phyloP scores from a whole-genome alignment of 2,329 filamentous ascomycete genomes.

The Aspergillus ibericus region DNA sequence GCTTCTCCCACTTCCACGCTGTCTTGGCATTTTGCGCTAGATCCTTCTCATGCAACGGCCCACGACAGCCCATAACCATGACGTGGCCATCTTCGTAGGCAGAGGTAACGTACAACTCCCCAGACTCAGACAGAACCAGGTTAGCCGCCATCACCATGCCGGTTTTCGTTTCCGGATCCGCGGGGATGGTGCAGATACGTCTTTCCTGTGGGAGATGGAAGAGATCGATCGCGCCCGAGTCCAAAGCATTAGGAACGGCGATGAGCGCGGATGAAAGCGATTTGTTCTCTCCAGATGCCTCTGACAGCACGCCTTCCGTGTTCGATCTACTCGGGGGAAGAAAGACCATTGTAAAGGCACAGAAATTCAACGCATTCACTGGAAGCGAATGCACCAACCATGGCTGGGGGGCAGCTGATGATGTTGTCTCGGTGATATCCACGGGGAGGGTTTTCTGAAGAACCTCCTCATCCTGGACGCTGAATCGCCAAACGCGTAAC shows the following conservation, averaged over 20 bases:
- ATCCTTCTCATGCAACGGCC: slow-evolving; percentile 36
- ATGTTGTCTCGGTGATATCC: slow-evolving; percentile 51
- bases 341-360: slow-evolving; percentile 52
- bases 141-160: slow-evolving; percentile 85
- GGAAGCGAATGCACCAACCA: slow-evolving; percentile 83
- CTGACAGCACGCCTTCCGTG: not conserved
- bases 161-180: slow-evolving; percentile 46
- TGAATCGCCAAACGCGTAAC: slow-evolving; percentile 79
- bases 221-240: slow-evolving; percentile 77
- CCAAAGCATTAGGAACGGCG: slow-evolving; percentile 76
- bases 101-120: slow-evolving; percentile 63
- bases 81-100: slow-evolving; percentile 85
- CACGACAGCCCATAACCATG: slow-evolving; percentile 61
- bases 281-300: not conserved
- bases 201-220: slow-evolving; percentile 75
- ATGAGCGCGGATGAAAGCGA: slow-evolving; percentile 54
- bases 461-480: slow-evolving; percentile 56
- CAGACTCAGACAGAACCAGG: slow-evolving; percentile 53
- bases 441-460: slow-evolving; percentile 71
- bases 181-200: slow-evolving; percentile 62
- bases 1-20: slow-evolving; percentile 50
- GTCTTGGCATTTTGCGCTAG: slow-evolving; percentile 19
- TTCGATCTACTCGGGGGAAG: slow-evolving; percentile 7
- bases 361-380: slow-evolving; percentile 96
- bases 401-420: slow-evolving; percentile 53